Evolutionary conservation across 371 early-diverging fungal genomes (phyloP), one percentile per base, ranked within the genome.

Genomic region (Rhizopus microsporus): DNA sequence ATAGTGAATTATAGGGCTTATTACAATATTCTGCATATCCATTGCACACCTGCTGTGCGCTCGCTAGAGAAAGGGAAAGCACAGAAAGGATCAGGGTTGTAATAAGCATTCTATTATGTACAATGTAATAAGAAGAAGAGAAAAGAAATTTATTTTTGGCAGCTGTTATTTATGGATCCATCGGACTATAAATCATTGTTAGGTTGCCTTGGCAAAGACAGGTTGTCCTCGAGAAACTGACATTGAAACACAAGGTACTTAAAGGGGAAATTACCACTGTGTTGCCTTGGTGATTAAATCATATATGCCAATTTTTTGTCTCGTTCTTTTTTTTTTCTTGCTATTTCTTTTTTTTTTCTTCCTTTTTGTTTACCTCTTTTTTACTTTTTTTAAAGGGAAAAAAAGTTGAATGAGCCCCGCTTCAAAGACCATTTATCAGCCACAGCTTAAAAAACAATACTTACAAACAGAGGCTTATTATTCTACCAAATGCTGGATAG

Each of bases 21-120:
- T 72, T 59, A 58, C 92, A 92, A n/a, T 85, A 76, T 50, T 82
- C 82, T 0, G 72, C 57, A 59, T 88, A 81, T 0, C 92, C 92
- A 62, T 92, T 92, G 65, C 92, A 92, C 10, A 60, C 59, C 29
- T 66, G 67, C 54, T 82, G 80, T n/a, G 66, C 65, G 16, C 44
- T 56, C 4, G 43, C 63, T 32, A 12, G 15, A 44, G 35, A 17
- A 37, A 37, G 38, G 17, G 49, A 43, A 56, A 60, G 6, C 13
- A 49, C 55, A 3, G 55, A 37, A 30, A 51, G 12, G 7, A 35
- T 42, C n/a, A 58, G 4, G 15, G 45, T 37, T 16, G 48, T 15
- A 38, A 55, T 51, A 55, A 51, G 44, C 61, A 61, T 61, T 15
- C n/a, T 50, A 42, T 3, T 49, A 7, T 39, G 33, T 2, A 10